These are phyloP conservation scores for Russula sp. DNA, from an alignment of 768 basidiomycete species.

Conservation along the genomic window DNA sequence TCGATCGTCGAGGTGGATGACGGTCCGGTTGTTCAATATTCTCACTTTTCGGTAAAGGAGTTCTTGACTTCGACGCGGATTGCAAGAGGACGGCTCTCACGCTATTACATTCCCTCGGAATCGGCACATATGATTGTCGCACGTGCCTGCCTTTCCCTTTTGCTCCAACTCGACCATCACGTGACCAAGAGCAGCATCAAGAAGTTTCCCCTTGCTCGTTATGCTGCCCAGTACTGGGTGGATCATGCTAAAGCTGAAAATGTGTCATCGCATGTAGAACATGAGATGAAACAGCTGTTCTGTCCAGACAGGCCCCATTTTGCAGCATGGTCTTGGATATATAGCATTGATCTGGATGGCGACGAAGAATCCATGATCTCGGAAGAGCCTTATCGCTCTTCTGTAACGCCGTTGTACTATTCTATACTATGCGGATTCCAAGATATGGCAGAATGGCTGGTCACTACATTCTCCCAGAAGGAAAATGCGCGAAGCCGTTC, in stretches of 20 bases:
- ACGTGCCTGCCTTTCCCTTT: neutral
- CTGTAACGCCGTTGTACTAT: neutral
- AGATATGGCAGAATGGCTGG: neutral
- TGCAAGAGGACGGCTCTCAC: neutral
- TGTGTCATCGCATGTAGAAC: neutral
- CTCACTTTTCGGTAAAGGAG: slow-evolving; percentile 1
- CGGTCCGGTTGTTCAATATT: neutral
- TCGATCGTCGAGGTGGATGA: neutral
- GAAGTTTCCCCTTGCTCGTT: neutral
- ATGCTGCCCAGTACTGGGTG: neutral
- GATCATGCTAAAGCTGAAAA: neutral
- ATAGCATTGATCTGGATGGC: neutral
- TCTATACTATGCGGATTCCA: neutral
- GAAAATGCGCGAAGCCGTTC: neutral
- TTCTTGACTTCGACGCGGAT: neutral
- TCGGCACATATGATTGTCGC: neutral
- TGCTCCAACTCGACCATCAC: neutral
- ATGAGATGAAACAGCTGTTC: neutral
- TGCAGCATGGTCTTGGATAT: neutral
- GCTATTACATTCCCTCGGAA: neutral
- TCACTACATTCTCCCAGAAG: neutral
- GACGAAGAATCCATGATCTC: too few relatives aligned
- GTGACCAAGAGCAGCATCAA: neutral
- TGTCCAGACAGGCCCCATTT: neutral
- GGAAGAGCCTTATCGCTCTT: too few relatives aligned